Base-by-base conservation (phyloP, 495 filamentous ascomycete genomes). In the Aspergillus funiculosus region DNA sequence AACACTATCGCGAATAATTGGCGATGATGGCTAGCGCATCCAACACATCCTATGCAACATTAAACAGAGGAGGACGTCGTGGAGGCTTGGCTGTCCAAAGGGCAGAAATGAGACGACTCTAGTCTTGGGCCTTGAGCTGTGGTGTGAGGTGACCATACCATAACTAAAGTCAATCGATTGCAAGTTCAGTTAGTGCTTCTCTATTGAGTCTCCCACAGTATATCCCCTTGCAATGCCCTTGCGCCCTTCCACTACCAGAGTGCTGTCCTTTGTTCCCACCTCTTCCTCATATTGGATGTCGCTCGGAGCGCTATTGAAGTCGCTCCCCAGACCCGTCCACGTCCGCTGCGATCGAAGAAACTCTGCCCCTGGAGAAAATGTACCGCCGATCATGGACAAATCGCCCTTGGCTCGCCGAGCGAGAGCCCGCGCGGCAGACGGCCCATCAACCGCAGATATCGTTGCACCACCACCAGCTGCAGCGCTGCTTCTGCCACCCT, bases 221-320 rank as follows among this genome's bases (percentile, higher is more conserved):
- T 99, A 99, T 1, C 91, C 94, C 58, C 85, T 84, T 32, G 92
- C 92, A 42, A 95, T 80, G 8, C 94, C 94, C 53, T 82, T 84
- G 60, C 88, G 82, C 19, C 92, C 92, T 62, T 94, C 81, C 60
- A 94, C 86, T 42, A 89, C 73, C 26, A 64, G 40, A 6, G 78
- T 78, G 15, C 77, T 75, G 27, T 71, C 64, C 10, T 48, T 54
- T 21, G 45, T 32, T 10, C 22, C 44, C 18, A 79, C 71, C 9
- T 78, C 73, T 7, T 83, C 78, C 30, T 84, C 80, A 54, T 88
- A 82, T 37, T 70, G 71, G 21, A 82, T 74, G 30, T 75, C 73
- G 48, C 26, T 43, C 19, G 40, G 28, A 1, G 40, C 40, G 28
- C 21, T 41, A 48, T 48, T 36, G 46, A 88, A 92, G 62, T 98